These are phyloP conservation scores for Xylariaceae sp. DNA, from an alignment of 2,329 filamentous ascomycete species.

Conservation along the genomic window DNA sequence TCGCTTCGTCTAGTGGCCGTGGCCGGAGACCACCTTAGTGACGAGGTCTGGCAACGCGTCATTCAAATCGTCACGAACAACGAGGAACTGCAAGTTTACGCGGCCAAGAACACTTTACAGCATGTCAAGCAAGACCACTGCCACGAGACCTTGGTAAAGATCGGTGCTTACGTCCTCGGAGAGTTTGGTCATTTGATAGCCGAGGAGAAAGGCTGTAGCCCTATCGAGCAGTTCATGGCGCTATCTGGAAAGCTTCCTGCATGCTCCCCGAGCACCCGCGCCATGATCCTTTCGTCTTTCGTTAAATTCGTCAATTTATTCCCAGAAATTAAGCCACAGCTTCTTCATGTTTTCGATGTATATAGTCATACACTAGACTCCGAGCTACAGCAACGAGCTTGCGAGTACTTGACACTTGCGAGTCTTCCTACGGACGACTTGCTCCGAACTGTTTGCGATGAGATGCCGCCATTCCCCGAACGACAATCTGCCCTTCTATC, in stretches of 20 bases:
- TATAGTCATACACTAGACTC: conserved; percentile 96
- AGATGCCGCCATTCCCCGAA: conserved; percentile 98
- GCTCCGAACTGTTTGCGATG: conserved; percentile 90
- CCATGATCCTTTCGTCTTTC: conserved; percentile 93
- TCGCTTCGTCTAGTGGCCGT: conserved; percentile 92
- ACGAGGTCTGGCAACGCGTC: conserved; percentile 98
- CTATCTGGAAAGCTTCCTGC: conserved; percentile 87
- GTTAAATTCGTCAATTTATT: conserved; percentile 98
- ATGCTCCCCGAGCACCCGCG: conserved; percentile 85
- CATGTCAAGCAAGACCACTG: conserved; percentile 93
- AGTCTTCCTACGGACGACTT: conserved; percentile 88
- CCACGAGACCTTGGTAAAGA: conserved; percentile 97
- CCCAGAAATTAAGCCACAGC: conserved; percentile 95
- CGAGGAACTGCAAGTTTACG: conserved; percentile 95
- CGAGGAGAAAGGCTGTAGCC: conserved; percentile 87
- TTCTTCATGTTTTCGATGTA: conserved; percentile 84
- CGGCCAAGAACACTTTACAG: conserved; percentile 87
- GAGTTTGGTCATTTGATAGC: conserved; percentile 97
- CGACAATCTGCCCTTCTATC: conserved; percentile 89
- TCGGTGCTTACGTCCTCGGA: conserved; percentile 92
- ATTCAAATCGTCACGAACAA: conserved; percentile 99
- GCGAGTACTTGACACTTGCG: conserved; percentile 88
- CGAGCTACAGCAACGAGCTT: conserved; percentile 93
- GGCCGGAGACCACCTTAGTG: conserved; percentile 97
- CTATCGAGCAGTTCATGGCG: conserved; percentile 95